Conservation (phyloP, 2,329 filamentous ascomycete genomes). For the Stagonosporopsis cucurbitacearum region DNA sequence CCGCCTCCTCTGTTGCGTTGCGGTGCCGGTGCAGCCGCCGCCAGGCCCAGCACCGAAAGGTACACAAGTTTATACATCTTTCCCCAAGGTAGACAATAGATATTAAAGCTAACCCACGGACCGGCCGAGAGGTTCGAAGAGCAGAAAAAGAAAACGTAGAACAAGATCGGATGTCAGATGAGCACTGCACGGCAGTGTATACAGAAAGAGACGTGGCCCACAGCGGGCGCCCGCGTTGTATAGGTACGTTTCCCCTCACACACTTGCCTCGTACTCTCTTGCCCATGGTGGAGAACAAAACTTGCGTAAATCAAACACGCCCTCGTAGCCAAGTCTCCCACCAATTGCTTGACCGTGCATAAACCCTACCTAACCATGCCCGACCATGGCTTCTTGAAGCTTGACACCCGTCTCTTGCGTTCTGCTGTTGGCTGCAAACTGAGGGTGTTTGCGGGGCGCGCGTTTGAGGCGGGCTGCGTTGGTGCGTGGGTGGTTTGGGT, state of each 20-base stretch:
- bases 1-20: conserved; percentile 31
- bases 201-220: background rate
- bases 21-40: conserved; percentile 27
- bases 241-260: no score
- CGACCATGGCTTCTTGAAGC: conserved; percentile 17
- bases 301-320: conserved; percentile 17
- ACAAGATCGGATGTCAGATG: background rate
- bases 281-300: background rate
- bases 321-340: conserved; percentile 14
- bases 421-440: background rate
- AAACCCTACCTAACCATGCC: conserved; percentile 25
- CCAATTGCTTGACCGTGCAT: conserved; percentile 24
- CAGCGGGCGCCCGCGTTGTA: background rate
- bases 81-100: background rate
- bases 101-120: conserved; percentile 24
- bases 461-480: conserved; percentile 35
- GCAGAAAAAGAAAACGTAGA: background rate
- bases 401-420: conserved; percentile 16
- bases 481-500: conserved; percentile 36
- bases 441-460: background rate
- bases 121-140: conserved; percentile 29
- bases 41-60: conserved; percentile 29
- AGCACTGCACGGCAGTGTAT: conserved; percentile 9
- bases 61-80: conserved; percentile 30
- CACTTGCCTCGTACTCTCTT: conserved; percentile 2